phyloP scores from a whole-genome alignment of 306 rosid species.

The apple (Malus domestica) region DNA sequence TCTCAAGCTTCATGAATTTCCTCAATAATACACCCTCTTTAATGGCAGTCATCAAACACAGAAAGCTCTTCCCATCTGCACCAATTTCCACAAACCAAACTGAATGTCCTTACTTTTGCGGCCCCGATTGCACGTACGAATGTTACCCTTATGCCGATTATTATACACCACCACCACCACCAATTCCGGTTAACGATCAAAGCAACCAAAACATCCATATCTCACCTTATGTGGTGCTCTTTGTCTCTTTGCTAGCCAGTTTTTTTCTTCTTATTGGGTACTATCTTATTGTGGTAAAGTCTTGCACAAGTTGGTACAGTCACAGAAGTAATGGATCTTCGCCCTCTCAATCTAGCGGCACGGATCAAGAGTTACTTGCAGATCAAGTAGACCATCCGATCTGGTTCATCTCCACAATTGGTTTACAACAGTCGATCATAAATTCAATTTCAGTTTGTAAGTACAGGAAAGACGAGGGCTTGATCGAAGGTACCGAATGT shows the following conservation, averaged over 20 bases:
- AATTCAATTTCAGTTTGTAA: constrained; percentile 49
- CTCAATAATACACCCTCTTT: constrained; percentile 1
- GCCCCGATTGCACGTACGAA: constrained; percentile 39
- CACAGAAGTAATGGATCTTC: constrained; percentile 3
- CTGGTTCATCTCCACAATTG: constrained; percentile 57
- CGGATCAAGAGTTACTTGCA: constrained; percentile 31
- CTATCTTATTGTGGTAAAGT: constrained; percentile 46
- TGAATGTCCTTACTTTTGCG: constrained; percentile 48
- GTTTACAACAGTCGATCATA: constrained; percentile 59
- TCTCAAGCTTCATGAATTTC: constrained; percentile 7
- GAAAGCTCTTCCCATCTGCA: constrained; percentile 51
- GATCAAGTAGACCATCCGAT: constrained; percentile 60
- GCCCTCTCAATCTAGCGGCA: constrained; percentile 16
- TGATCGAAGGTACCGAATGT: constrained; percentile 65
- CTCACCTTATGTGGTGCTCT: constrained; percentile 38
- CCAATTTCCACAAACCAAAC: constrained; percentile 34
- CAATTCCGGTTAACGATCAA: constrained; percentile 11
- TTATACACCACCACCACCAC: constrained; percentile 18
- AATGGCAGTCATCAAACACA: constrained; percentile 39
- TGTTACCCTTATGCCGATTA: constrained; percentile 39
- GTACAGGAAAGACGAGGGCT: constrained; percentile 46
- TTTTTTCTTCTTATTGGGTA: constrained; percentile 34
- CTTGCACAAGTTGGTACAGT: constrained; percentile 33
- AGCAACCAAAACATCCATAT: constrained; percentile 17
- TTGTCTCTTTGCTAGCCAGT: constrained; percentile 29